A percentile compares a stretch with the other conserved stretches of the same genome.
These are phyloP conservation scores for Dioscorea dumetorum DNA, from an alignment of 106 monocot genomes.

Conservation along the genomic window DNA sequence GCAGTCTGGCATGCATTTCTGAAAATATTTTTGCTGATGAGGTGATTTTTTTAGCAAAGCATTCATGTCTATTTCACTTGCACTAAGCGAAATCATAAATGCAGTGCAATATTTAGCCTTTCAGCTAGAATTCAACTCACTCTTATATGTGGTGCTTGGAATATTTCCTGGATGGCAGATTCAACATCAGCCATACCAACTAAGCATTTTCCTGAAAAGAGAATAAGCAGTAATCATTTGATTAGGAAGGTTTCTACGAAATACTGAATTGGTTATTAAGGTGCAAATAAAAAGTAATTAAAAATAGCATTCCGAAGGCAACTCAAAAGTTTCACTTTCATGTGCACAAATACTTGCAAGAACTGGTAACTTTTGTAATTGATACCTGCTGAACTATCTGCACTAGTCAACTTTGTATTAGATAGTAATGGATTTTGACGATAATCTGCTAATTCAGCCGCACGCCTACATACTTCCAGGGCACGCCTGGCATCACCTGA, in stretches of 20 bases:
- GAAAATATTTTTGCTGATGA: no score
- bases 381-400: slow-evolving; percentile 20
- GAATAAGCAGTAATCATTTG: not conserved
- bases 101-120: not conserved
- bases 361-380: no score
- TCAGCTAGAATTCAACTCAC: slow-evolving; percentile 23
- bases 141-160: slow-evolving; percentile 95
- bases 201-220: slow-evolving; percentile 42
- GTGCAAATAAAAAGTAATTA: no score
- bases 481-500: slow-evolving; percentile 98
- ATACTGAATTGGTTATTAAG: no score
- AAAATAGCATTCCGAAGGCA: no score
- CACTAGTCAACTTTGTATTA: not conserved
- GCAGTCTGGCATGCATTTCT: no score
- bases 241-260: no score
- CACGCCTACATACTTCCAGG: slow-evolving; percentile 88
- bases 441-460: slow-evolving; percentile 82
- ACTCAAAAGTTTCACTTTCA: no score
- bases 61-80: no score
- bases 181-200: slow-evolving; percentile 76
- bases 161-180: slow-evolving; percentile 88
- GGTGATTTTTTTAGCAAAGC: no score
- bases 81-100: no score
- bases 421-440: slow-evolving; percentile 41
- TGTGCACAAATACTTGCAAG: no score